Conservation (phyloP, 2,329 filamentous ascomycete species). For the Aureobasidium sp. region DNA sequence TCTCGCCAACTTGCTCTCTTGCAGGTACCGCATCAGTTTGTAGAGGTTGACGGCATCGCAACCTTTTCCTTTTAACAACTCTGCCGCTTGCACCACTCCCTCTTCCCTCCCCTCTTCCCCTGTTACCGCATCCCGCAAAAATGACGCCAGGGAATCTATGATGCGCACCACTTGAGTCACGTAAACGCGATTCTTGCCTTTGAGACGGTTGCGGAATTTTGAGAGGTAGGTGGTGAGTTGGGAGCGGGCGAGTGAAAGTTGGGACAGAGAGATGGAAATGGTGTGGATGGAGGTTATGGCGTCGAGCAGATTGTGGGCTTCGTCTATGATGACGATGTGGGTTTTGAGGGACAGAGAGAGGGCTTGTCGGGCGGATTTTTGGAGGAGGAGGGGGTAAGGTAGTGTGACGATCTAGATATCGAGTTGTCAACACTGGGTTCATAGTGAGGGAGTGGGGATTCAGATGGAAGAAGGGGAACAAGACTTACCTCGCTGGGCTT, state of each 20-base stretch:
- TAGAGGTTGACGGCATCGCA: constrained; percentile 94
- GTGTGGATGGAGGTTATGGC: constrained; percentile 84
- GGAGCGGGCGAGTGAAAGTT: constrained; percentile 63
- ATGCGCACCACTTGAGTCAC: constrained; percentile 80
- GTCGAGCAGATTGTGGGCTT: constrained; percentile 97
- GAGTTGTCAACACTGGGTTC: not conserved
- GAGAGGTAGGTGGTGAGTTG: constrained; percentile 79
- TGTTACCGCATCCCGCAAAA: constrained; percentile 50
- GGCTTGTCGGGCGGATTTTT: constrained; percentile 79
- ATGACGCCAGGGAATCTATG: constrained; percentile 67
- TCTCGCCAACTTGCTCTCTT: constrained; percentile 84
- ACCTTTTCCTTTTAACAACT: constrained; percentile 73
- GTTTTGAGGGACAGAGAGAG: constrained; percentile 77
- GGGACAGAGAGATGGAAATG: constrained; percentile 63
- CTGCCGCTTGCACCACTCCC: constrained; percentile 62
- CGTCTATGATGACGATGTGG: constrained; percentile 91
- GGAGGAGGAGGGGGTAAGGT: constrained; percentile 83
- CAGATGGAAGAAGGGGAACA: not conserved
- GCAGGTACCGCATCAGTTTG: constrained; percentile 79
- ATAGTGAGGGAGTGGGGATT: not conserved
- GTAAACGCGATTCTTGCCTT: constrained; percentile 86
- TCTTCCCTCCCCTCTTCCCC: constrained; percentile 41
- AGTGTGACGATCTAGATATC: constrained; percentile 66
- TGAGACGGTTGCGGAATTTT: constrained; percentile 80
- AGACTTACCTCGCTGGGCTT: constrained; percentile 63